Evolutionary conservation across 176 grass and related monocot genomes (phyloP).

Genomic region (Ampelocalamus luodianensis): DNA sequence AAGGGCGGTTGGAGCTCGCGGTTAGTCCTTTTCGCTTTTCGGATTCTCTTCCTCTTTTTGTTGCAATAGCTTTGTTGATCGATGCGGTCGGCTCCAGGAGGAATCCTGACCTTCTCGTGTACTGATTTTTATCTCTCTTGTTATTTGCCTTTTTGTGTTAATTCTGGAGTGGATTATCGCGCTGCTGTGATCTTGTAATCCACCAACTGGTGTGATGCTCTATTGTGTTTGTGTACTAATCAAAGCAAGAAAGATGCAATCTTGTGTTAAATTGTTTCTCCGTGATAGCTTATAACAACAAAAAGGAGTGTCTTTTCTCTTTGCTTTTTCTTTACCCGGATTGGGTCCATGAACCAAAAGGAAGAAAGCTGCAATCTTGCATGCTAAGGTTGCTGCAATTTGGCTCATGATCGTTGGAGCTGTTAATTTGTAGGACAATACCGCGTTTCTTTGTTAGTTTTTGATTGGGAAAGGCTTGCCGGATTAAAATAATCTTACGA

Average conservation of each 20-base stretch:
- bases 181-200: not conserved
- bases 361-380: conserved; percentile 30
- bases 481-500: conserved; percentile 4
- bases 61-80: not conserved
- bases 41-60: not conserved
- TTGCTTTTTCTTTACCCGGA: not conserved
- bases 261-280: not conserved
- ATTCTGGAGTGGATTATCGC: not conserved
- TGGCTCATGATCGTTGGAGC: conserved; percentile 9
- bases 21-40: conserved; percentile 5
- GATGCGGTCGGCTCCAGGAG: not conserved
- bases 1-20: not conserved
- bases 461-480: not conserved
- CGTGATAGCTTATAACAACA: not conserved
- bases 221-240: not conserved
- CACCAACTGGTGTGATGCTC: not conserved
- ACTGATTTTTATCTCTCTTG: not conserved
- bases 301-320: not conserved
- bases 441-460: not conserved
- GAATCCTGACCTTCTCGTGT: not conserved
- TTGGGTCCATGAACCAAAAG: conserved; percentile 17
- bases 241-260: not conserved
- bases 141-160: not conserved
- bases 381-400: conserved; percentile 36
- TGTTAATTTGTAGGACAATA: not conserved